These are phyloP conservation scores for Backusella psychrophila DNA, from an alignment of 192 early-diverging fungal genomes.

Conservation along the genomic window DNA sequence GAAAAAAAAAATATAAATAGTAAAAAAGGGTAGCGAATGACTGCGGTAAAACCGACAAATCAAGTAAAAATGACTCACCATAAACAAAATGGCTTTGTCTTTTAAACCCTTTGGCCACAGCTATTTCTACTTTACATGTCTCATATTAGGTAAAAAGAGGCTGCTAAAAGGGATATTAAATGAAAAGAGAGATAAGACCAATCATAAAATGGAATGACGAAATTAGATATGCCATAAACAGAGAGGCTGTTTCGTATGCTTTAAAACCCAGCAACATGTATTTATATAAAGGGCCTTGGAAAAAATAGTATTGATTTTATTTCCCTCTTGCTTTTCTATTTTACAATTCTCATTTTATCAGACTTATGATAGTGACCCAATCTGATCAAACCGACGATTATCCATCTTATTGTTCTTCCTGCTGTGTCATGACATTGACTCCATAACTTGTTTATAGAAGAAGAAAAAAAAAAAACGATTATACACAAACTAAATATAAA, in stretches of 20 bases:
- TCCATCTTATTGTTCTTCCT: background rate
- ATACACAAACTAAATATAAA: background rate
- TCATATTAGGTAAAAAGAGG: background rate
- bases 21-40: background rate
- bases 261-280: background rate
- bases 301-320: background rate
- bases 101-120: background rate
- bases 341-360: background rate
- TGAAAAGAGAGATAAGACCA: background rate
- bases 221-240: background rate
- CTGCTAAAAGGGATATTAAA: background rate
- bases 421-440: constrained; percentile 1
- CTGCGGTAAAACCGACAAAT: background rate
- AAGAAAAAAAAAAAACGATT: background rate
- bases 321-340: background rate
- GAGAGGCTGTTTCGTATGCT: background rate
- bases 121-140: background rate
- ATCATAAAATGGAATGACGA: background rate
- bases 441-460: background rate
- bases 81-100: background rate
- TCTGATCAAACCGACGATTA: background rate
- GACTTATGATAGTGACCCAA: background rate
- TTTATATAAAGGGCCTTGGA: background rate
- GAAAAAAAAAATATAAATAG: background rate
- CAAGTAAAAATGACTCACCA: background rate